These are phyloP conservation scores for Colletotrichum liaoningense DNA, from an alignment of 2,329 filamentous ascomycete genomes.

Conservation along the genomic window DNA sequence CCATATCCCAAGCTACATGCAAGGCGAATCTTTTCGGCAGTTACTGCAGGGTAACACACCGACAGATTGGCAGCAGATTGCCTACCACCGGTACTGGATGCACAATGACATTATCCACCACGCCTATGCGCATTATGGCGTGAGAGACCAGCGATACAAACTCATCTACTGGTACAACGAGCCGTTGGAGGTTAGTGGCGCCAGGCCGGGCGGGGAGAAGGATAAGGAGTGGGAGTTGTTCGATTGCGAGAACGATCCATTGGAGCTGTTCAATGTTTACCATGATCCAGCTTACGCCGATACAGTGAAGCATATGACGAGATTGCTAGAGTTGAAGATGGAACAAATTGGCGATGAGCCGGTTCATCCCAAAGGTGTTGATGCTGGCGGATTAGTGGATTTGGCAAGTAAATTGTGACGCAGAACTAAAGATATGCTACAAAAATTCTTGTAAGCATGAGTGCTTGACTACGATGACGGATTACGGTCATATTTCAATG, in stretches of 20 bases:
- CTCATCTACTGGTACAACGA: constrained; percentile 69
- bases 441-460: neutral
- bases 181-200: constrained; percentile 56
- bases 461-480: too few species aligned
- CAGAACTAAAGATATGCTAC: neutral
- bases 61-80: constrained; percentile 60
- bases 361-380: constrained; percentile 40
- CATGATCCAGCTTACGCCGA: constrained; percentile 48
- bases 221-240: constrained; percentile 66
- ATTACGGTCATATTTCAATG: too few species aligned
- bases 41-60: constrained; percentile 53
- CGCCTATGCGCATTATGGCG: constrained; percentile 63
- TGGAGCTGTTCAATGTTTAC: constrained; percentile 62
- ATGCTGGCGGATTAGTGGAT: neutral
- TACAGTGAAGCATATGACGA: constrained; percentile 53
- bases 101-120: constrained; percentile 62
- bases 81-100: constrained; percentile 69
- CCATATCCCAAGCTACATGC: constrained; percentile 60
- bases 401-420: constrained; percentile 23
- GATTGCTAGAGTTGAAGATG: constrained; percentile 61
- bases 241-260: constrained; percentile 60
- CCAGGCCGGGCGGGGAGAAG: constrained; percentile 51
- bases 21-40: constrained; percentile 56
- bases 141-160: constrained; percentile 64
- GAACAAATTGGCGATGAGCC: constrained; percentile 61